phyloP scores from a whole-genome alignment of 768 basidiomycete genomes.

The Lyophyllum atratum region DNA sequence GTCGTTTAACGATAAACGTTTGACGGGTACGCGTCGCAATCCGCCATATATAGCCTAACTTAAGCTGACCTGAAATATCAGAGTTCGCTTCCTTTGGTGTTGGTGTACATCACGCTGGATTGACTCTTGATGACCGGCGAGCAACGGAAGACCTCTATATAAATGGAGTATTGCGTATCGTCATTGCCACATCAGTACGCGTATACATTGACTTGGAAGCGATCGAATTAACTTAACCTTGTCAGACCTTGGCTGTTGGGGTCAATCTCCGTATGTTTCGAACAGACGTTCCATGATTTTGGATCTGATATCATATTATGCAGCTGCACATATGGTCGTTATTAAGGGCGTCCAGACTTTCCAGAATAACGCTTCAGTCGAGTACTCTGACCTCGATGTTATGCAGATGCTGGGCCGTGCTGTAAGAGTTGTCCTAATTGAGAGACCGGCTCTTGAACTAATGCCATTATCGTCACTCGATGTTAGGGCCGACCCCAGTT shows the following conservation, averaged over 20 bases:
- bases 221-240: conserved; percentile 3
- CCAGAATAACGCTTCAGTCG: conserved; percentile 64
- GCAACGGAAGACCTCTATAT: conserved; percentile 74
- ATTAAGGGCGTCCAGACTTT: conserved; percentile 89
- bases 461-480: neutral
- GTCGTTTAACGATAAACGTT: conserved; percentile 65
- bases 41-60: neutral
- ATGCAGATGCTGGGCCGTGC: conserved; percentile 98
- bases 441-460: neutral
- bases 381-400: conserved; percentile 91
- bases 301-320: neutral
- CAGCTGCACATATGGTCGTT: conserved; percentile 91
- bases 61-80: conserved; percentile 21
- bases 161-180: conserved; percentile 59
- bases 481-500: conserved; percentile 86
- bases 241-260: conserved; percentile 90
- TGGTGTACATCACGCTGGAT: conserved; percentile 91
- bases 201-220: neutral
- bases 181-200: conserved; percentile 81
- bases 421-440: conserved; percentile 41
- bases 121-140: conserved; percentile 71
- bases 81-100: conserved; percentile 75
- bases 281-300: neutral
- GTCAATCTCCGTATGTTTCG: conserved; percentile 82
- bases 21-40: conserved; percentile 49